phyloP scores from a whole-genome alignment of 192 early-diverging fungal species.

The Coemansia reversa region DNA sequence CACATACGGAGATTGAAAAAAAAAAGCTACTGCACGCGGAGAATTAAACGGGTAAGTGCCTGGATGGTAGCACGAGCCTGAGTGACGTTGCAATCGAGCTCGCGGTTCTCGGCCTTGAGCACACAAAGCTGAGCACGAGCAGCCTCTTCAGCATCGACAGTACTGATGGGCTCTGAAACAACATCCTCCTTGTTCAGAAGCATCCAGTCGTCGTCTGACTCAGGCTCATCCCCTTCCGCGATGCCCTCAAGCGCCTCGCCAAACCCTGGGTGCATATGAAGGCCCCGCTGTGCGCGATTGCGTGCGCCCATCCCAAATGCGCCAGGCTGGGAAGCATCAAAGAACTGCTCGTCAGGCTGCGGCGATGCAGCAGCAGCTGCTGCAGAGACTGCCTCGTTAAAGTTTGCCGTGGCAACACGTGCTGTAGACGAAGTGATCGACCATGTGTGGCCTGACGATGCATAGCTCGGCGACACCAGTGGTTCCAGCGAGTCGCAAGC shows the following conservation, averaged over 20 bases:
- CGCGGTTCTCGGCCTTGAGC: constrained; percentile 16
- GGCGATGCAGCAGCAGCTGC: constrained; percentile 9
- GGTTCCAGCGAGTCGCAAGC: constrained; percentile 3
- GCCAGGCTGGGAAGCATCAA: not conserved
- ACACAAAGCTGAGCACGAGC: constrained; percentile 8
- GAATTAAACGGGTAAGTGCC: constrained; percentile 22
- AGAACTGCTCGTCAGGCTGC: not conserved
- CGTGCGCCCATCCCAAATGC: not conserved
- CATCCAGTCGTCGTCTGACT: constrained; percentile 21
- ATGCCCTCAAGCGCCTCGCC: constrained; percentile 11
- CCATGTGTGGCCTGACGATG: constrained; percentile 1
- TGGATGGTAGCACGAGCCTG: constrained; percentile 12
- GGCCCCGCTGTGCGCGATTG: not conserved
- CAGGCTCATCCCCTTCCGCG: constrained; percentile 8
- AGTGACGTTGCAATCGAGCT: constrained; percentile 13
- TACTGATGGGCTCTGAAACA: not conserved
- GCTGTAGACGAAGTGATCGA: constrained; percentile 18
- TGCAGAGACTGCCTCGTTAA: constrained; percentile 16
- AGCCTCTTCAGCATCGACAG: constrained; percentile 1
- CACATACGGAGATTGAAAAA: constrained; percentile 3
- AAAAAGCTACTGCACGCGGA: not conserved
- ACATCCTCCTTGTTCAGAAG: constrained; percentile 10
- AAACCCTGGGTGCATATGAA: constrained; percentile 1
- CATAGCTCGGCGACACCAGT: constrained; percentile 7
- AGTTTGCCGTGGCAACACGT: constrained; percentile 13